Conservation (phyloP, 2,329 filamentous ascomycete species). For the Aureobasidium sp. region DNA sequence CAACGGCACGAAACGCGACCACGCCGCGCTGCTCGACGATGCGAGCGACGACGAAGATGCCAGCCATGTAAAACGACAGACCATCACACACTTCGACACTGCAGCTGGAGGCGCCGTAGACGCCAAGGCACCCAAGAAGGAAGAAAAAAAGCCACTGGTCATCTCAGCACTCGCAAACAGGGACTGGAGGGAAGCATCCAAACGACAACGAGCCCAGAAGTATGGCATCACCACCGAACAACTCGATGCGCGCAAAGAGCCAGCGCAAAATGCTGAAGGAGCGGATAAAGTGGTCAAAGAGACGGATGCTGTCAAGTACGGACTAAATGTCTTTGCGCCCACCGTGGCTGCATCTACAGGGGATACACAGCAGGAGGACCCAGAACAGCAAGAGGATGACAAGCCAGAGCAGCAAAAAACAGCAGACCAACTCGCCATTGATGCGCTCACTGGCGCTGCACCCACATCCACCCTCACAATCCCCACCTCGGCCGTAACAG, state of each 20-base stretch:
- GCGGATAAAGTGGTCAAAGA: conserved; percentile 23
- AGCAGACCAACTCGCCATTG: conserved; percentile 51
- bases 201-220: conserved; percentile 44
- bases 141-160: conserved; percentile 42
- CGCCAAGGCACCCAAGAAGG: conserved; percentile 27
- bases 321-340: conserved; percentile 27
- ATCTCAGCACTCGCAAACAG: conserved; percentile 55
- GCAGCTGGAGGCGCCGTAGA: conserved; percentile 44
- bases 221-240: conserved; percentile 54
- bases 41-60: conserved; percentile 55
- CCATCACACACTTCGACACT: conserved; percentile 50
- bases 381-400: conserved; percentile 26
- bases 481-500: conserved; percentile 38
- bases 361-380: conserved; percentile 37
- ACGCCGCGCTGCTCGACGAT: conserved; percentile 31
- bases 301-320: conserved; percentile 37
- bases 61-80: conserved; percentile 35
- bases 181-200: conserved; percentile 53
- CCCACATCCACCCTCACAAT: conserved; percentile 34
- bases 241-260: conserved; percentile 26
- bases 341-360: conserved; percentile 35
- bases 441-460: conserved; percentile 38
- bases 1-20: conserved; percentile 35
- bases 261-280: background rate
- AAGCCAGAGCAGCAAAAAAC: conserved; percentile 29